Evolutionary conservation across 2,329 filamentous ascomycete species (phyloP).

Genomic region (Diplodia sapinea): DNA sequence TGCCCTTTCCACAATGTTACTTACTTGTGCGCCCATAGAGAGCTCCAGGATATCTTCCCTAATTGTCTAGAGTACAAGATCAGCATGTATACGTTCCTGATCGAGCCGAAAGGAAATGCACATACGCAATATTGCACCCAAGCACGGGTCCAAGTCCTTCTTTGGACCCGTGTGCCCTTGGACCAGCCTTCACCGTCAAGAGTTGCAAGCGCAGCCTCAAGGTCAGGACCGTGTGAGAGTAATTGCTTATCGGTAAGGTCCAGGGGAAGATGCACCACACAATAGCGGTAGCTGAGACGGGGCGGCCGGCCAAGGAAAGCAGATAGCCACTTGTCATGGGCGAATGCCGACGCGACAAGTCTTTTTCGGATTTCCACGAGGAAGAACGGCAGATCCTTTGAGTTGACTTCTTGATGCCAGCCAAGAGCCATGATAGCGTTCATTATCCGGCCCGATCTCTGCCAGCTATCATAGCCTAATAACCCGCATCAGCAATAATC

Average conservation of each 20-base stretch:
- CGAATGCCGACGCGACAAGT: conserved; percentile 42
- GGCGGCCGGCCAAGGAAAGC: conserved; percentile 64
- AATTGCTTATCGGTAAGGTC: conserved; percentile 60
- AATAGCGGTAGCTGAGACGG: conserved; percentile 59
- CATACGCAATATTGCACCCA: conserved; percentile 54
- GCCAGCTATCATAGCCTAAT: conserved; percentile 41
- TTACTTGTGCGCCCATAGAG: conserved; percentile 51
- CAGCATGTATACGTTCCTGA: neutral
- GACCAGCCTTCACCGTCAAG: conserved; percentile 22
- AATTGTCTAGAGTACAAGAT: conserved; percentile 1
- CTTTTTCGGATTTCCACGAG: conserved; percentile 45
- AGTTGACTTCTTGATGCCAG: conserved; percentile 40
- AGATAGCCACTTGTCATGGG: conserved; percentile 57
- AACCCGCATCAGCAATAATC: neutral
- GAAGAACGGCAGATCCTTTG: conserved; percentile 41
- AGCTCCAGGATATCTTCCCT: conserved; percentile 66
- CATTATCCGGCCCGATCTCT: conserved; percentile 42
- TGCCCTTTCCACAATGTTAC: conserved; percentile 47
- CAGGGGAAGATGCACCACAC: conserved; percentile 59
- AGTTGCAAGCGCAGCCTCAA: conserved; percentile 10
- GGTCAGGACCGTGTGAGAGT: conserved; percentile 46
- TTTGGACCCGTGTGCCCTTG: conserved; percentile 50
- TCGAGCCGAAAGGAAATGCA: neutral
- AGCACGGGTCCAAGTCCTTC: conserved; percentile 55
- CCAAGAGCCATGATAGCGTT: conserved; percentile 46